Percentiles rank a stretch among this genome's conserved stretches.
Evolutionary conservation across 352 stramenopile species (phyloP).

Genomic region (Saprolegnia parasitica): DNA sequence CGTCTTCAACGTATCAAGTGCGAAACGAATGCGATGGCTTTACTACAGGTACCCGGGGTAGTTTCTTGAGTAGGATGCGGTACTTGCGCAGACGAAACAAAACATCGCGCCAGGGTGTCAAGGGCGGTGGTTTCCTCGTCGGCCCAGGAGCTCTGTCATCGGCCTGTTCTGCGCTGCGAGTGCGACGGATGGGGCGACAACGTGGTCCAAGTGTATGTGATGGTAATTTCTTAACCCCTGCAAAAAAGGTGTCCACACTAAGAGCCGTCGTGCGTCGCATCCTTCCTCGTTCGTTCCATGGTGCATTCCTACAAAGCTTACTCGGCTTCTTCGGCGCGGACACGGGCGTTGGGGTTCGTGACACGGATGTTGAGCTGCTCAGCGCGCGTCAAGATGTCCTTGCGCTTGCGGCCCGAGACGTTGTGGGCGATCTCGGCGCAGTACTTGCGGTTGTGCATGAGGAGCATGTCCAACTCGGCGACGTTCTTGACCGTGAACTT

Average conservation of each 20-base stretch:
- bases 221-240: background rate
- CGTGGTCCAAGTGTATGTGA: background rate
- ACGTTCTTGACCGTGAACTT: constrained; percentile 99
- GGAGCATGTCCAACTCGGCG: constrained; percentile 95
- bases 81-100: too few relatives aligned
- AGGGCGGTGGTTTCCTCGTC: too few relatives aligned
- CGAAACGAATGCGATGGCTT: too few relatives aligned
- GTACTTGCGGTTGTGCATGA: constrained; percentile 96
- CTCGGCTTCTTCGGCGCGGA: constrained; percentile 95
- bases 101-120: too few relatives aligned
- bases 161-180: background rate
- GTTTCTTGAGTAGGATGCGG: too few relatives aligned
- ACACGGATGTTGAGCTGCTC: constrained; percentile 98
- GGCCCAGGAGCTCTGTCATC: background rate
- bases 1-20: too few relatives aligned
- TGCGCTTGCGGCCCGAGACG: constrained; percentile 95
- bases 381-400: constrained; percentile 96
- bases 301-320: constrained; percentile 40
- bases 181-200: background rate
- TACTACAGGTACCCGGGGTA: too few relatives aligned
- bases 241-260: background rate
- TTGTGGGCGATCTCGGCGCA: constrained; percentile 98
- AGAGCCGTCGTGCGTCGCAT: background rate
- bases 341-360: constrained; percentile 97
- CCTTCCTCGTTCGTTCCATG: too few relatives aligned